These are phyloP conservation scores for Globisporangium spinosum DNA, from an alignment of 352 stramenopile genomes.

Conservation along the genomic window DNA sequence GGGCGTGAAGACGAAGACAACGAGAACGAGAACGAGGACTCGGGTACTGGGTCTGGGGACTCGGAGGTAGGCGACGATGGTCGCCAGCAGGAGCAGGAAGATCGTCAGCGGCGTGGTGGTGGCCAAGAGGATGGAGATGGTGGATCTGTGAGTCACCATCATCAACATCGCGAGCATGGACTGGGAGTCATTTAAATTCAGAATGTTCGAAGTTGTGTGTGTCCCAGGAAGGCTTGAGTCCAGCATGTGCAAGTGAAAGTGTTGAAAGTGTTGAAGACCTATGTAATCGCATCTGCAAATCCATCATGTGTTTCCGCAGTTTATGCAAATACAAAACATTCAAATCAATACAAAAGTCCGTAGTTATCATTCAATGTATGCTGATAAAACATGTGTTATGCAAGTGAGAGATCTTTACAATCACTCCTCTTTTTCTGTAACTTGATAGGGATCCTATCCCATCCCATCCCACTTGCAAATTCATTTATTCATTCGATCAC, in stretches of 20 bases:
- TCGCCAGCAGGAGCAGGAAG: background rate
- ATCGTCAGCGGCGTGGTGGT: background rate
- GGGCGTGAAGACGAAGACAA: background rate
- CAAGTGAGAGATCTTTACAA: background rate
- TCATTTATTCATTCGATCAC: background rate
- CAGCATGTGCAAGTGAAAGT: conserved; percentile 10
- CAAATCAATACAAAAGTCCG: background rate
- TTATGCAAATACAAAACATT: conserved; percentile 3
- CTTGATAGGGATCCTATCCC: conserved; percentile 7
- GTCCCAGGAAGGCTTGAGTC: background rate
- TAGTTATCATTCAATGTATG: background rate
- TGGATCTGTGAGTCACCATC: background rate
- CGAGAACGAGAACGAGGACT: background rate
- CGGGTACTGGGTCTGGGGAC: background rate
- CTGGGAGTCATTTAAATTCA: background rate
- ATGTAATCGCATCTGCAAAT: background rate
- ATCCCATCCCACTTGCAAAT: background rate
- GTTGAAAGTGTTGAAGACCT: background rate
- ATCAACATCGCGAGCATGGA: background rate
- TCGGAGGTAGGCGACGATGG: background rate
- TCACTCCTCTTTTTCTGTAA: background rate
- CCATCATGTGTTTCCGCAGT: background rate
- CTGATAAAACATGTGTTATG: background rate
- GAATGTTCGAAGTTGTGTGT: background rate
- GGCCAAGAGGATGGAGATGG: background rate